Base-by-base conservation (phyloP, 2,329 filamentous ascomycete genomes). In the Rutstroemia sp. region DNA sequence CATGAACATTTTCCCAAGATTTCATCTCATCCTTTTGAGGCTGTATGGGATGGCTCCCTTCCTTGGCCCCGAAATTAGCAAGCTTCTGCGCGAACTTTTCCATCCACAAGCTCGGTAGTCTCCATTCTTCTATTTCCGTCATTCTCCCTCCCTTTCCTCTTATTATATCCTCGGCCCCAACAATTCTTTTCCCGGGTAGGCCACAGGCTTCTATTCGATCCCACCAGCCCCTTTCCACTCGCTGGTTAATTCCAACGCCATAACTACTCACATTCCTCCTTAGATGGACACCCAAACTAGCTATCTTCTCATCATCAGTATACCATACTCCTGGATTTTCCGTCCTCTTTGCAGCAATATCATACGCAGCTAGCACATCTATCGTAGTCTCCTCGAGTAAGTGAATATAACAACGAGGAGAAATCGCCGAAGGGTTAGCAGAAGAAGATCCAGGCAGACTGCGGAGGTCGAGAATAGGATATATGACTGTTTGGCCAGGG, bases 271-370 rank as follows among this genome's bases (percentile, higher is more conserved):
- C 80, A 71, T 95, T 85, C 47, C 92, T 77, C 14, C 91, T 77
- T 60, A 96, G 79, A 73, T 97, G 92, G n/a, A 99, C 89, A 0
- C 94, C 94, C 44, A 97, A 75, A 0, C 92, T 91, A 0, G 90
- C 89, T 63, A 99, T 91, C 76, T 97, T 99, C 57, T 77, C 73
- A 0, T 68, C 66, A 17, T 57, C 52, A 38, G 58, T 58, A 23
- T 62, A 58, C 57, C 61, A 58, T 19, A 64, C 62, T 16, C 64
- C 58, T 9, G 64, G 91, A 69, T 96, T 84, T 53, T 84, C 82
- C 0, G 81, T 89, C 47, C 79, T 83, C 70, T 77, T 79, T 0
- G 82, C 83, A 4, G 73, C 62, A 16, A 96, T 75, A 0, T 79
- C 80, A 63, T 83, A 89, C 2, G 68, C 60, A 0, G 66, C 70